Evolutionary conservation across 495 filamentous ascomycete species (phyloP).

Genomic region (Geoglossum glabrum): DNA sequence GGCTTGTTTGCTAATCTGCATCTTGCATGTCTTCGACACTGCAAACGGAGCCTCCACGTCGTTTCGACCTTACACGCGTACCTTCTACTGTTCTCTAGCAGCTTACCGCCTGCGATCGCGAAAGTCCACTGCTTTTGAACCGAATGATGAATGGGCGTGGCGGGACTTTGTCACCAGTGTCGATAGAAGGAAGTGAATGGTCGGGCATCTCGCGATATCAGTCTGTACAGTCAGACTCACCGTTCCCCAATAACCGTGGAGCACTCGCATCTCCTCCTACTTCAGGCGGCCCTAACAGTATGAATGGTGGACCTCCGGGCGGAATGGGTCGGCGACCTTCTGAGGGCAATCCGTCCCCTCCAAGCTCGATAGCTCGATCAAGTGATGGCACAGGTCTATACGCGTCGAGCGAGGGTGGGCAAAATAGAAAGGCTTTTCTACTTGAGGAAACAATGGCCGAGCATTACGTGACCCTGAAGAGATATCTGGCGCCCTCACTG

Average conservation of each 20-base stretch:
- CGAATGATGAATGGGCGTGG: slow-evolving; percentile 35
- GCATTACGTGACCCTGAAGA: slow-evolving; percentile 64
- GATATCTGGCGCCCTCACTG: slow-evolving; percentile 49
- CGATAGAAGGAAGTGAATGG: slow-evolving; percentile 73
- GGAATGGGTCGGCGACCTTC: slow-evolving; percentile 8
- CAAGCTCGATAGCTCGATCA: slow-evolving; percentile 67
- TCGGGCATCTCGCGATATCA: slow-evolving; percentile 59
- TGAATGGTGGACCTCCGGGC: slow-evolving; percentile 14
- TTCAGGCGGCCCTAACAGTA: slow-evolving; percentile 38
- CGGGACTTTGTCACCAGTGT: slow-evolving; percentile 65
- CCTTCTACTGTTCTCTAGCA: background rate
- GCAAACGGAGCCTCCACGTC: background rate
- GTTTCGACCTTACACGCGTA: background rate
- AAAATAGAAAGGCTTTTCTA: slow-evolving; percentile 29
- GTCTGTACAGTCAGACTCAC: slow-evolving; percentile 28
- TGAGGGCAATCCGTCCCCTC: slow-evolving; percentile 55
- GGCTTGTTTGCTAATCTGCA: background rate
- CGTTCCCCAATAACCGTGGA: slow-evolving; percentile 31
- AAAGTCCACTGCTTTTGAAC: background rate
- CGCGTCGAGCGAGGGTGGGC: slow-evolving; percentile 32
- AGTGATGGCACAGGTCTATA: slow-evolving; percentile 50
- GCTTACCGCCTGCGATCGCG: background rate
- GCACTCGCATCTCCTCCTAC: slow-evolving; percentile 34
- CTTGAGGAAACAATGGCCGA: slow-evolving; percentile 51
- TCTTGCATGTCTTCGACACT: slow-evolving; percentile 2